Conservation (phyloP, 2,329 filamentous ascomycete genomes). For the Dactylellina cionopaga region DNA sequence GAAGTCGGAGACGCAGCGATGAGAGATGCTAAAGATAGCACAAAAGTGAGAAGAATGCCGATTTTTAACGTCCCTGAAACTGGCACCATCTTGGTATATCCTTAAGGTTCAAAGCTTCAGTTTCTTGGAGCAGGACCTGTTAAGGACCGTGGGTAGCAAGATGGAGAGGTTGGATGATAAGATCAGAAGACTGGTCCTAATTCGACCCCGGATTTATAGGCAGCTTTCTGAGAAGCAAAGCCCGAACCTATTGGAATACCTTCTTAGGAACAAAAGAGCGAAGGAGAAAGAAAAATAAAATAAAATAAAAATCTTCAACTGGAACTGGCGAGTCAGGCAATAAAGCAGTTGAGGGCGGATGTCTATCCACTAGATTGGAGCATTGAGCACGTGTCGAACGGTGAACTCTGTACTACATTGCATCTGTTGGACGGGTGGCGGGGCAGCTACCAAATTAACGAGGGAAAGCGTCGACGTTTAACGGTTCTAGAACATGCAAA, state of each 20-base stretch:
- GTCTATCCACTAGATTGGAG: slow-evolving; percentile 30
- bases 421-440: background rate
- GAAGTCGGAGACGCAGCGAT: slow-evolving; percentile 12
- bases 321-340: background rate
- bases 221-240: background rate
- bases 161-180: too few relatives aligned
- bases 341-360: background rate
- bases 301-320: too few relatives aligned
- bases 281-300: too few relatives aligned
- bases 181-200: background rate
- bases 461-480: too few relatives aligned
- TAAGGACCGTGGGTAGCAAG: too few relatives aligned
- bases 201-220: slow-evolving; percentile 25
- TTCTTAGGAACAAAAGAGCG: too few relatives aligned
- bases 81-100: slow-evolving; percentile 11
- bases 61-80: background rate
- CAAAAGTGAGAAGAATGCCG: background rate
- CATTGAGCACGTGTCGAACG: slow-evolving; percentile 43
- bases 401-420: slow-evolving; percentile 47
- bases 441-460: too few relatives aligned
- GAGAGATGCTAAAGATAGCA: background rate
- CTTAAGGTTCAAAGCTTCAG: background rate
- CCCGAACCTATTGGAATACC: too few relatives aligned
- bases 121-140: too few relatives aligned
- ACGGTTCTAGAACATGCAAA: too few relatives aligned